These are phyloP conservation scores for Talaromyces thailandensis DNA, from an alignment of 495 filamentous ascomycete species.

Conservation along the genomic window DNA sequence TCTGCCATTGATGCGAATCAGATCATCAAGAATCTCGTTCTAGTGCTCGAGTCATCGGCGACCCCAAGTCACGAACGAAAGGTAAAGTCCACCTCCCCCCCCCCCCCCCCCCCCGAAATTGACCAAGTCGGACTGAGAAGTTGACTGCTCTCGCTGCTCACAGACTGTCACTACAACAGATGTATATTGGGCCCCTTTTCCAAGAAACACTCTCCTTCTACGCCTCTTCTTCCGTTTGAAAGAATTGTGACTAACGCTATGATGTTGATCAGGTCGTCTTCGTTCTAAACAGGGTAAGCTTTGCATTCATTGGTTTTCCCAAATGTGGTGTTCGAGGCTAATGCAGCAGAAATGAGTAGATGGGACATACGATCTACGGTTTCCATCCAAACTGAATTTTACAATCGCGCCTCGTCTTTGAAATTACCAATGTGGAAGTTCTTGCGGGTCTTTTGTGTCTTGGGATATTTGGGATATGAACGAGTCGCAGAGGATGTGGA, in stretches of 20 bases:
- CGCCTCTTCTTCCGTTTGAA: neutral
- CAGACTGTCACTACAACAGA: neutral
- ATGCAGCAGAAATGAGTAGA: neutral
- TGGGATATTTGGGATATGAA: neutral
- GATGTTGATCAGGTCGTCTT: conserved; percentile 46
- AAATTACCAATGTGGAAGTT: neutral
- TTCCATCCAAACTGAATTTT: neutral
- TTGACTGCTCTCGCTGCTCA: neutral
- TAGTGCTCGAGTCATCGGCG: conserved; percentile 8
- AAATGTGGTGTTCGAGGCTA: neutral
- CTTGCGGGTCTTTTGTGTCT: too few species aligned
- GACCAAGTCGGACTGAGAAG: neutral
- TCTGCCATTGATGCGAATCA: conserved; percentile 7
- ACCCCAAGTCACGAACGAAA: conserved; percentile 10
- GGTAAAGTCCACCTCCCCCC: neutral
- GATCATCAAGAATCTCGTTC: conserved; percentile 15
- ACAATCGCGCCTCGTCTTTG: too few species aligned
- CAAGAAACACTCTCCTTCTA: neutral
- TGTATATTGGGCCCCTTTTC: neutral
- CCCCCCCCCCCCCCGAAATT: neutral
- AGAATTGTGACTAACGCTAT: neutral
- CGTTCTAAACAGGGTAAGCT: conserved; percentile 39
- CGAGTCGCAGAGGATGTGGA: neutral
- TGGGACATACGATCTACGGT: neutral
- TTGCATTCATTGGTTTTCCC: neutral